phyloP scores from a whole-genome alignment of 805 yeast species.

The Candida multigemmis region DNA sequence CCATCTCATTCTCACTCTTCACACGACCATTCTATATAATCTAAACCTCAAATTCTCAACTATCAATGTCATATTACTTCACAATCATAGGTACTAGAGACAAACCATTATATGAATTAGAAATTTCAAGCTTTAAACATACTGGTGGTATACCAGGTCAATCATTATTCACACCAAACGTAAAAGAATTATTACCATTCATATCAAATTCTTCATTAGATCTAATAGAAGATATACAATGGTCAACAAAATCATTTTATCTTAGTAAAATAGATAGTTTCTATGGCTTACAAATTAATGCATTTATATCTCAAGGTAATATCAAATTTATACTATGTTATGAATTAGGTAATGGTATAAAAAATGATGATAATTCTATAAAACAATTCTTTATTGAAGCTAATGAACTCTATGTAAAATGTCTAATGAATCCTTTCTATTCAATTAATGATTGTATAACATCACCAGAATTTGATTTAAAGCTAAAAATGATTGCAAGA shows the following conservation, averaged over 20 bases:
- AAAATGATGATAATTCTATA: constrained; percentile 55
- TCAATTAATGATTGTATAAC: constrained; percentile 64
- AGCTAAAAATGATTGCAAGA: constrained; percentile 62
- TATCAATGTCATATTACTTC: constrained; percentile 70
- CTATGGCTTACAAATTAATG: constrained; percentile 75
- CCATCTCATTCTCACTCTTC: no score
- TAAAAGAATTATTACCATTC: constrained; percentile 78
- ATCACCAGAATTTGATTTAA: constrained; percentile 66
- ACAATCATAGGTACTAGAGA: constrained; percentile 84
- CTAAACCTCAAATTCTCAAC: background rate
- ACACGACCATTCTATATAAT: no score
- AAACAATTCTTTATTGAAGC: constrained; percentile 78
- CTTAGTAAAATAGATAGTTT: constrained; percentile 78
- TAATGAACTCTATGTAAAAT: constrained; percentile 82
- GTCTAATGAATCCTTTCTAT: constrained; percentile 81
- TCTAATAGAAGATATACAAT: constrained; percentile 83
- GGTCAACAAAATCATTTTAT: constrained; percentile 59
- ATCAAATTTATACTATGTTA: constrained; percentile 62
- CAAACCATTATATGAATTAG: constrained; percentile 79
- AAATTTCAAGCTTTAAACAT: constrained; percentile 60
- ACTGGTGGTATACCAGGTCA: constrained; percentile 33
- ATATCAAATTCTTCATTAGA: constrained; percentile 84
- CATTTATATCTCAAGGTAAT: constrained; percentile 82
- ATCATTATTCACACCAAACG: constrained; percentile 55
- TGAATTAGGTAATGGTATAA: constrained; percentile 10